Percentiles rank a stretch among this genome's conserved stretches.
Evolutionary conservation across 441 rosid species (phyloP).

Genomic region (Pelargonium cotyledonis): DNA sequence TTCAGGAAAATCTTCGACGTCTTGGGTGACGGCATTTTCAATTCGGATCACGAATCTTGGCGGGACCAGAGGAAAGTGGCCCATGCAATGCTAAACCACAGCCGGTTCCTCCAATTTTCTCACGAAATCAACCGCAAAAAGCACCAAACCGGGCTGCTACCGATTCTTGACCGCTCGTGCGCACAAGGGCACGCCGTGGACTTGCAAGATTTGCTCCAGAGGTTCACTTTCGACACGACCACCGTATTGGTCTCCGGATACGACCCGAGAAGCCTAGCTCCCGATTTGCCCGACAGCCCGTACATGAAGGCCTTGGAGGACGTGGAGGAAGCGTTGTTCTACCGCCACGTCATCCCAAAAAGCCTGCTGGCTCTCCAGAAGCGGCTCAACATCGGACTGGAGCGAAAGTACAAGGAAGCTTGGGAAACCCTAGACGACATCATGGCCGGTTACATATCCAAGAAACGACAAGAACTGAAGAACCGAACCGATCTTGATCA

Average conservation of each 20-base stretch:
- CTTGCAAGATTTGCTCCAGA: constrained; percentile 26
- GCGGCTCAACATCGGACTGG: constrained; percentile 21
- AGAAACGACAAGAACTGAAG: constrained; percentile 23
- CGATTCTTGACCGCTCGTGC: constrained; percentile 12
- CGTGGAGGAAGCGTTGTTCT: constrained; percentile 27
- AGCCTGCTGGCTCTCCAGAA: constrained; percentile 21
- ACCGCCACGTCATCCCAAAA: constrained; percentile 24
- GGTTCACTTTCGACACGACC: constrained; percentile 24
- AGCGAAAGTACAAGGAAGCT: constrained; percentile 24
- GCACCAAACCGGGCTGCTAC: constrained; percentile 32
- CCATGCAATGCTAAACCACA: constrained; percentile 28
- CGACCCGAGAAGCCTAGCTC: constrained; percentile 17
- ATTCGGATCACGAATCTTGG: neutral
- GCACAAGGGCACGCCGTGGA: constrained; percentile 12
- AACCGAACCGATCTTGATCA: constrained; percentile 18
- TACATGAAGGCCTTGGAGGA: constrained; percentile 27
- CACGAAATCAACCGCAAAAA: constrained; percentile 26
- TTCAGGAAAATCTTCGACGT: neutral
- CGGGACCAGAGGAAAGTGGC: constrained; percentile 28
- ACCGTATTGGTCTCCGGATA: constrained; percentile 21
- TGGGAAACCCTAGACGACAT: constrained; percentile 19
- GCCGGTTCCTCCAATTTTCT: constrained; percentile 30
- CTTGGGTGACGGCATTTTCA: neutral
- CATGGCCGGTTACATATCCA: constrained; percentile 14
- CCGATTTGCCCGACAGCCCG: constrained; percentile 10